These are phyloP conservation scores for Poterioochromonas sp. DNA, from an alignment of 352 stramenopile genomes.

Conservation along the genomic window DNA sequence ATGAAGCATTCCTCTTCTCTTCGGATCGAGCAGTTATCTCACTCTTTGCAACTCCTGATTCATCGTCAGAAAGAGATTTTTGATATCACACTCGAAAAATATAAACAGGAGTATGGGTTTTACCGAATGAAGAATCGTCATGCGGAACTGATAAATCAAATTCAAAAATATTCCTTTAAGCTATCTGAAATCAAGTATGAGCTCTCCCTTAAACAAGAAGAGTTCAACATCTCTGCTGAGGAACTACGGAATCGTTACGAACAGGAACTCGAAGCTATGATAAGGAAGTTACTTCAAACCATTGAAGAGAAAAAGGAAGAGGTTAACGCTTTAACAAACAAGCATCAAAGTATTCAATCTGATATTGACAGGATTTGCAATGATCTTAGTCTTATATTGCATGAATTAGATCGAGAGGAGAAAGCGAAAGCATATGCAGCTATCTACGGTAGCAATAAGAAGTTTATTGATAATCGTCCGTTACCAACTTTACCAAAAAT, in stretches of 20 bases:
- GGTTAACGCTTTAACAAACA: neutral
- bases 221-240: neutral
- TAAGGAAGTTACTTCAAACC: neutral
- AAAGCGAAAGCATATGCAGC: no score
- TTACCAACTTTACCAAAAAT: neutral
- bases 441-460: no score
- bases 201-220: neutral
- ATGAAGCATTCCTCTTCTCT: no score
- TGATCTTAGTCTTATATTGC: neutral
- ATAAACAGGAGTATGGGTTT: neutral
- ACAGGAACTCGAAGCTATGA: neutral
- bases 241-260: neutral
- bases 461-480: no score
- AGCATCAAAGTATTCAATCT: neutral
- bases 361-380: neutral
- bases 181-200: neutral
- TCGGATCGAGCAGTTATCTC: no score
- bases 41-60: no score
- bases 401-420: neutral
- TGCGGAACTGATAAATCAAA: neutral
- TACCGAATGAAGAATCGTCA: neutral
- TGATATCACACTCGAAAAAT: neutral
- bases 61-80: neutral
- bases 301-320: neutral
- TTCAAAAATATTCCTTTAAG: neutral